Evolutionary conservation across 2,329 filamentous ascomycete genomes (phyloP).

Genomic region (Esteya vermicola): DNA sequence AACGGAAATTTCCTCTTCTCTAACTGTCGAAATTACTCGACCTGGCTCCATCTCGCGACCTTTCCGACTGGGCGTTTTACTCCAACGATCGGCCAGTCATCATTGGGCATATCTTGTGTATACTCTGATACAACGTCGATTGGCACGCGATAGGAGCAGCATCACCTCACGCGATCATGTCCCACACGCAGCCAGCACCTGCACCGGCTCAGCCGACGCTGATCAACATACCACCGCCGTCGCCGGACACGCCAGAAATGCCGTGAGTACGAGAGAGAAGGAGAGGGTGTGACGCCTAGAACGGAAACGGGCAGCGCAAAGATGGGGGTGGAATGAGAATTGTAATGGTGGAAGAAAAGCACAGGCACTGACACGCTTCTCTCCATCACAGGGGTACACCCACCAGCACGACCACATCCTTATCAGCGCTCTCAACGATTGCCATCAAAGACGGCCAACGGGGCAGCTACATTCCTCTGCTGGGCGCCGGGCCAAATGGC

Average conservation of each 20-base stretch:
- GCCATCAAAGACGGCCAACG: constrained; percentile 95
- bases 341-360: background rate
- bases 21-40: no score
- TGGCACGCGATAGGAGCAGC: no score
- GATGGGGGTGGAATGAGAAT: background rate
- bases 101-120: no score
- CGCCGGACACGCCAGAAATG: constrained; percentile 74
- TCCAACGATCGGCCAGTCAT: no score
- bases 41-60: no score
- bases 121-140: no score
- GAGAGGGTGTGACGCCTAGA: background rate
- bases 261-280: constrained; percentile 46
- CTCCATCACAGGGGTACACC: constrained; percentile 58
- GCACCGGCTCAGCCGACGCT: constrained; percentile 42
- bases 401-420: constrained; percentile 80
- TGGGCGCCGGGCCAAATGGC: background rate
- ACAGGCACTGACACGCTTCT: background rate
- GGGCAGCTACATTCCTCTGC: constrained; percentile 36
- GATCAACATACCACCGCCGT: constrained; percentile 72
- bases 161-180: background rate
- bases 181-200: constrained; percentile 5
- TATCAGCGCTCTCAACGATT: constrained; percentile 82
- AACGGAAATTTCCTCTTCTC: no score
- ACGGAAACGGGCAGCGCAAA: background rate
- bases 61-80: no score